Conservation (phyloP, 495 filamentous ascomycete species). For the Parathielavia appendiculata region DNA sequence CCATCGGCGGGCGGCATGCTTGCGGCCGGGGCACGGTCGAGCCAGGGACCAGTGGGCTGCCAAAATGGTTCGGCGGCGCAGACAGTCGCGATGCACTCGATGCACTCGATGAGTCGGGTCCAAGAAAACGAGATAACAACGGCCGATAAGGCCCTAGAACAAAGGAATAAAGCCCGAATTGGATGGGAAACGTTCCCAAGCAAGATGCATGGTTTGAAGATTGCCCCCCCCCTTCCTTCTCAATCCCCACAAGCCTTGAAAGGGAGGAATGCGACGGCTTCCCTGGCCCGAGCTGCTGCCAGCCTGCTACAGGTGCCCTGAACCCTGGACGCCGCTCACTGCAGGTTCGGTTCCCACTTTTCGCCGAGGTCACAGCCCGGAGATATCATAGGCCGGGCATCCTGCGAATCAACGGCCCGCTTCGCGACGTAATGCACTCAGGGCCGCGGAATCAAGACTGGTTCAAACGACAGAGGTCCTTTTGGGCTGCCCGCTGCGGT, state of each 20-base stretch:
- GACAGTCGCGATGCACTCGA: background rate
- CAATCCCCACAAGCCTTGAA: slow-evolving; percentile 13
- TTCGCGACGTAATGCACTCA: slow-evolving; percentile 20
- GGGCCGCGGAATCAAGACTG: background rate
- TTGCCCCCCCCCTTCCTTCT: slow-evolving; percentile 12
- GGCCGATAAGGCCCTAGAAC: slow-evolving; percentile 6
- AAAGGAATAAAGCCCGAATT: background rate
- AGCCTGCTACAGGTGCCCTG: background rate
- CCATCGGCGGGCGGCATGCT: slow-evolving; percentile 42
- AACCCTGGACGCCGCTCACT: too few relatives aligned
- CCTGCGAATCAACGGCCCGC: slow-evolving; percentile 8
- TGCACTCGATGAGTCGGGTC: background rate
- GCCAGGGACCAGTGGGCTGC: background rate
- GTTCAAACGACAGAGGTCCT: background rate
- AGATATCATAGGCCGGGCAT: slow-evolving; percentile 12
- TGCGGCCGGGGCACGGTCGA: slow-evolving; percentile 7
- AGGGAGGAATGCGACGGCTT: slow-evolving; percentile 12
- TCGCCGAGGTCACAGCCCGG: slow-evolving; percentile 9
- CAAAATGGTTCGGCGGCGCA: slow-evolving; percentile 3
- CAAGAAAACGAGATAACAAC: slow-evolving; percentile 4
- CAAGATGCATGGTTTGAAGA: slow-evolving; percentile 13
- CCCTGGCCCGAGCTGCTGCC: slow-evolving; percentile 19
- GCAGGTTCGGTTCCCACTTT: slow-evolving; percentile 25
- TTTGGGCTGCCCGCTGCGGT: background rate
- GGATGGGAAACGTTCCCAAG: slow-evolving; percentile 8